Conservation (phyloP, 768 basidiomycete genomes). For the Mycena floridula region DNA sequence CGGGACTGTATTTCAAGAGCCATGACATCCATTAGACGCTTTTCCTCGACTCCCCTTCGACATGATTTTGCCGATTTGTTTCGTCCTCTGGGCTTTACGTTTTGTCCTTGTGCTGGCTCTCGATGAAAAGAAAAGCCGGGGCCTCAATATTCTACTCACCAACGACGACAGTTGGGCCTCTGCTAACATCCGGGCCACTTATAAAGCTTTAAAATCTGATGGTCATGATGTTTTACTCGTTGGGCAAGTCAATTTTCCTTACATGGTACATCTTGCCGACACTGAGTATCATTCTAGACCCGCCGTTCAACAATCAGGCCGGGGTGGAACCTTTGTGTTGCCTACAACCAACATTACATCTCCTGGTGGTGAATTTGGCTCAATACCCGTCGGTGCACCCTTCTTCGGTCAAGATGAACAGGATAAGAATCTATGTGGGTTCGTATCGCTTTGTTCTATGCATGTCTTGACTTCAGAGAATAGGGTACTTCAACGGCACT, state of each 20-base stretch:
- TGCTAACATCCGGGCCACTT: conserved; percentile 26
- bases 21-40: no score
- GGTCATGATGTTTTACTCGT: conserved; percentile 24
- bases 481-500: conserved; percentile 26
- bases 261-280: background rate
- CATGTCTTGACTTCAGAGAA: background rate
- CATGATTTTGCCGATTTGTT: no score
- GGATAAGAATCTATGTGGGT: conserved; percentile 20
- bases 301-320: conserved; percentile 24
- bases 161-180: conserved; percentile 29
- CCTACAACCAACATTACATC: conserved; percentile 22
- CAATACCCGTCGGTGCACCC: conserved; percentile 21
- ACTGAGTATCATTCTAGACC: conserved; percentile 12
- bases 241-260: conserved; percentile 15
- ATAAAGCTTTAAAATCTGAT: conserved; percentile 15
- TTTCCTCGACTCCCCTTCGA: no score
- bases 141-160: conserved; percentile 22
- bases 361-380: conserved; percentile 24
- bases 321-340: conserved; percentile 22
- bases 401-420: conserved; percentile 20
- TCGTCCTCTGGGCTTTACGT: no score
- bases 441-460: background rate
- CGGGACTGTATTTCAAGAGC: no score
- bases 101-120: no score
- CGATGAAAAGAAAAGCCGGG: no score